Conservation (phyloP, 1,139 yeast genomes). For the Yamadazyma epiphylla region DNA sequence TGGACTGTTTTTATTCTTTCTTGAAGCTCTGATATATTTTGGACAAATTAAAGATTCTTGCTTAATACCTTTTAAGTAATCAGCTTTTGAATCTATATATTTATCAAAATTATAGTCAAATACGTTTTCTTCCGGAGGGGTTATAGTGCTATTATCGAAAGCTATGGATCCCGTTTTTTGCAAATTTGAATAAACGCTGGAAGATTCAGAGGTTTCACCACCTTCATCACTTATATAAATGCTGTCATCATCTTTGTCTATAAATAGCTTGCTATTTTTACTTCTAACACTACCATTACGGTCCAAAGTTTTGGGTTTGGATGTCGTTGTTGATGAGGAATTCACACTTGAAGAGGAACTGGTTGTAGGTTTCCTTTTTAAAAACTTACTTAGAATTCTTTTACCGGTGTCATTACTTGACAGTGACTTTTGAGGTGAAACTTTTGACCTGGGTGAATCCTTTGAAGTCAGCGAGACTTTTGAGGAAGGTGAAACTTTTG, state of each 20-base stretch:
- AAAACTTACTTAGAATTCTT: slow-evolving; percentile 15
- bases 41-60: slow-evolving; percentile 45
- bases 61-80: slow-evolving; percentile 8
- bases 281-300: slow-evolving; percentile 2
- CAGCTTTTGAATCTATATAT: slow-evolving; percentile 1
- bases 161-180: slow-evolving; percentile 8
- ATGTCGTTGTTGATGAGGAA: not conserved
- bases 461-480: too few species aligned
- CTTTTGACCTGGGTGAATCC: too few species aligned
- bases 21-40: slow-evolving; percentile 47
- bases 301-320: not conserved
- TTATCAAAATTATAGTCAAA: slow-evolving; percentile 5
- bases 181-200: slow-evolving; percentile 11
- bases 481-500: too few species aligned
- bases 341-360: not conserved
- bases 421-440: too few species aligned
- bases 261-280: slow-evolving; percentile 1
- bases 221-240: slow-evolving; percentile 5
- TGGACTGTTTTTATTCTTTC: slow-evolving; percentile 43
- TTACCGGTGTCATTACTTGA: too few species aligned
- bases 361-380: slow-evolving; percentile 9
- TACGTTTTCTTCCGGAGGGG: slow-evolving; percentile 4
- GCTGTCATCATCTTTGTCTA: slow-evolving; percentile 10
- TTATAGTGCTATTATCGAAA: slow-evolving; percentile 2
- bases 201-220: slow-evolving; percentile 8